phyloP scores from a whole-genome alignment of 345 rosid genomes.

The Acer saccharum region DNA sequence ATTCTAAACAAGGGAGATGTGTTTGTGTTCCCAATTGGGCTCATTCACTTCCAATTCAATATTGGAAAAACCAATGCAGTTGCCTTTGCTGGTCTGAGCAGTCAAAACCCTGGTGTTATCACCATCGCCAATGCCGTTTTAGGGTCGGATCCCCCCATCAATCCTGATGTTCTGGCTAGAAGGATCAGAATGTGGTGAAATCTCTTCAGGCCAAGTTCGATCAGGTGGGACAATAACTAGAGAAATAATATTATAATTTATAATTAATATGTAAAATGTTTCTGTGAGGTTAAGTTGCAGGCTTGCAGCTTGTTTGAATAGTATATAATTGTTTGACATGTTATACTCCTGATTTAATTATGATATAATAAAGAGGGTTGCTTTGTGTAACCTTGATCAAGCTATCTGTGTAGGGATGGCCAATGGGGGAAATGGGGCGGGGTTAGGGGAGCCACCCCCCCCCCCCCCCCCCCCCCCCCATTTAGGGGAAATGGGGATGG shows the following conservation, averaged over 20 bases:
- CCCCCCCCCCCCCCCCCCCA: too few species aligned
- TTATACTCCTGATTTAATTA: too few species aligned
- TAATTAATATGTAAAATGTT: neutral
- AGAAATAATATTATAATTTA: neutral
- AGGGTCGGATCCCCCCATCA: neutral
- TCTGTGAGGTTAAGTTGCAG: neutral
- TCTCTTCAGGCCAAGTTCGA: neutral
- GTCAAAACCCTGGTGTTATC: neutral
- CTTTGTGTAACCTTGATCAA: neutral
- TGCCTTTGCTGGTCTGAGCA: slow-evolving; percentile 2
- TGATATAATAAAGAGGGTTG: too few species aligned
- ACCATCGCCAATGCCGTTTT: neutral
- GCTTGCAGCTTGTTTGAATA: too few species aligned
- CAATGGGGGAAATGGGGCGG: too few species aligned
- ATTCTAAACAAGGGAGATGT: neutral
- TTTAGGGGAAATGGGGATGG: too few species aligned
- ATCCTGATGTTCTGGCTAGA: neutral
- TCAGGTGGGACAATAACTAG: neutral
- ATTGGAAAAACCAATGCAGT: neutral
- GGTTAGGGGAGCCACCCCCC: too few species aligned
- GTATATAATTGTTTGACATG: too few species aligned
- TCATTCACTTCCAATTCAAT: neutral
- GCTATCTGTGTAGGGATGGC: too few species aligned
- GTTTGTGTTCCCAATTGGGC: neutral
- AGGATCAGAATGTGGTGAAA: neutral